Conservation (phyloP, 768 basidiomycete genomes). For the Tubosaeta sp. region DNA sequence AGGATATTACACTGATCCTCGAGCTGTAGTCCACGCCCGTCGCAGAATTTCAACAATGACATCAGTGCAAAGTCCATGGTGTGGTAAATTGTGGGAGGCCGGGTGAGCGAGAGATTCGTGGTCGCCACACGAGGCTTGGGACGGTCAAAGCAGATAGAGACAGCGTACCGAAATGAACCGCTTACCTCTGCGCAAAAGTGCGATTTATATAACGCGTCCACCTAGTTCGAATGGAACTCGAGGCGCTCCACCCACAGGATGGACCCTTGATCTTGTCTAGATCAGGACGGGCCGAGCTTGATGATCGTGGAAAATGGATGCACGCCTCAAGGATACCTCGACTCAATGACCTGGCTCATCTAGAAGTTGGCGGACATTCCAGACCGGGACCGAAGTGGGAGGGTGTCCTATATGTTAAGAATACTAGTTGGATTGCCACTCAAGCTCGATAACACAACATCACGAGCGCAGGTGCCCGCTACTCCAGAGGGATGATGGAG, state of each 20-base stretch:
- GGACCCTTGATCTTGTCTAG: slow-evolving; percentile 39
- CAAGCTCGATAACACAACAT: slow-evolving; percentile 1
- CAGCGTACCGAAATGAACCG: slow-evolving; percentile 28
- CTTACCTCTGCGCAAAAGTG: slow-evolving; percentile 47
- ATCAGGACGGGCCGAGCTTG: slow-evolving; percentile 50
- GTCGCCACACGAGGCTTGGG: neutral
- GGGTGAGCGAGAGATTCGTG: neutral
- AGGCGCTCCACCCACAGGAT: slow-evolving; percentile 37
- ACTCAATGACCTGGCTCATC: neutral
- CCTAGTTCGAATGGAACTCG: slow-evolving; percentile 6
- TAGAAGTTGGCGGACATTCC: neutral
- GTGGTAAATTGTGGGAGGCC: neutral
- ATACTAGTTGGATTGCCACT: neutral
- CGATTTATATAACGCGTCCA: slow-evolving; percentile 56
- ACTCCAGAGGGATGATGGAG: slow-evolving; percentile 38
- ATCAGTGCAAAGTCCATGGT: neutral
- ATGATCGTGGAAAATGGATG: slow-evolving; percentile 68
- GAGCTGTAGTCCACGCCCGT: neutral
- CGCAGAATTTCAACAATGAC: neutral
- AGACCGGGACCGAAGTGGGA: neutral
- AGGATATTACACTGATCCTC: slow-evolving; percentile 3
- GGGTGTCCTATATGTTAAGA: slow-evolving; percentile 34
- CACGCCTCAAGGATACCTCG: slow-evolving; percentile 62
- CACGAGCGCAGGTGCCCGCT: slow-evolving; percentile 47
- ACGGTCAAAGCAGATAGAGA: neutral